Conservation (phyloP, 2,329 filamentous ascomycete genomes). For the Didymella lethalis region DNA sequence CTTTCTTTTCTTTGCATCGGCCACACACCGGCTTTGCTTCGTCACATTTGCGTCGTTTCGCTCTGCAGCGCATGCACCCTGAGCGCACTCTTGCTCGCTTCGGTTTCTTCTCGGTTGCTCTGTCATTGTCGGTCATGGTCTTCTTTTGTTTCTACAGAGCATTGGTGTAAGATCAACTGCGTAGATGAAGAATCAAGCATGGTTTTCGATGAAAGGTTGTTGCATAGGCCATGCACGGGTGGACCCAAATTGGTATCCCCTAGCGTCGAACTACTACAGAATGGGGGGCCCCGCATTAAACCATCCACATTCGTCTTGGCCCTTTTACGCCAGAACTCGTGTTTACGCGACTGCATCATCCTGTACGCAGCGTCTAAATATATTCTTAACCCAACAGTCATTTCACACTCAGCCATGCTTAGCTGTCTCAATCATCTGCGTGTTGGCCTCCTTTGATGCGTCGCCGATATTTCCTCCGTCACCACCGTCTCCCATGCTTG, state of each 20-base stretch:
- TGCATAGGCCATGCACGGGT: background rate
- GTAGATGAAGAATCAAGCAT: background rate
- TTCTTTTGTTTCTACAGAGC: background rate
- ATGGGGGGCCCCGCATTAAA: background rate
- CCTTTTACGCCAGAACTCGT: background rate
- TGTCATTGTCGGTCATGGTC: background rate
- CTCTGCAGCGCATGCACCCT: background rate
- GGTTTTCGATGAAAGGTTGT: background rate
- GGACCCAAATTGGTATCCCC: background rate
- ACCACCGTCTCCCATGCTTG: background rate
- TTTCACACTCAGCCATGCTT: background rate
- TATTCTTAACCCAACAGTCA: background rate
- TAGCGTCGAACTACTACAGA: background rate
- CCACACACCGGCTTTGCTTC: conserved; percentile 1
- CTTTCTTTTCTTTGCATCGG: background rate
- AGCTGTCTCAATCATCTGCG: background rate
- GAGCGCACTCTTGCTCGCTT: conserved; percentile 1
- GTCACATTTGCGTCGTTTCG: background rate
- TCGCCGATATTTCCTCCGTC: background rate
- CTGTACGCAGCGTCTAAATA: background rate
- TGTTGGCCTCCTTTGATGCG: background rate
- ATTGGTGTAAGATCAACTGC: background rate
- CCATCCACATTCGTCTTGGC: background rate
- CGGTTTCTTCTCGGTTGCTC: background rate
- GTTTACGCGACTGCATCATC: background rate